Evolutionary conservation across 2,329 filamentous ascomycete genomes (phyloP).

Genomic region (Ophiostoma pallidulum): DNA sequence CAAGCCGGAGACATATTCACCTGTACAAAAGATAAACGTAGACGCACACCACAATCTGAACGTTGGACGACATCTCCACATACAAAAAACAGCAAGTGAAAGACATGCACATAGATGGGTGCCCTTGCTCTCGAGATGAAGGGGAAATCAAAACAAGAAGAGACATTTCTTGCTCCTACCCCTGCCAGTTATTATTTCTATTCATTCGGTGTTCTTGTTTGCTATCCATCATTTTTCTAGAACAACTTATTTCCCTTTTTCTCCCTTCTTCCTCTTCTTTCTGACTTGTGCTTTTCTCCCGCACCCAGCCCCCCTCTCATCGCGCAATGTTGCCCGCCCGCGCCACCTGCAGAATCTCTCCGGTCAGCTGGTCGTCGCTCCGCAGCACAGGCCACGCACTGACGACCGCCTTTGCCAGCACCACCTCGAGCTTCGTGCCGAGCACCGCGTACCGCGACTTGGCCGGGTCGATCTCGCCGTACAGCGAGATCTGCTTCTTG

Average conservation of each 20-base stretch:
- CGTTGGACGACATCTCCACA: too few species aligned
- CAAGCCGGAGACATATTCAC: too few species aligned
- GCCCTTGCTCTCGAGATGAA: too few species aligned
- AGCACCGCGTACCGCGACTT: conserved; percentile 72
- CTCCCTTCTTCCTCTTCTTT: neutral
- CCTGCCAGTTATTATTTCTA: too few species aligned
- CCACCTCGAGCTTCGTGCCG: conserved; percentile 82
- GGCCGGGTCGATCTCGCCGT: conserved; percentile 62
- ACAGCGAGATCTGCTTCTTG: conserved; percentile 63
- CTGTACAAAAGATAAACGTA: neutral
- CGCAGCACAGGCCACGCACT: conserved; percentile 78
- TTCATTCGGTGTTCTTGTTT: neutral
- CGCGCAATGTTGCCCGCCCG: conserved; percentile 48
- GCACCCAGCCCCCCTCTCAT: neutral
- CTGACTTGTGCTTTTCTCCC: neutral
- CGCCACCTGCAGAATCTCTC: conserved; percentile 84
- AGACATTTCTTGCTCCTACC: too few species aligned
- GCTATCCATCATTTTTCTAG: neutral
- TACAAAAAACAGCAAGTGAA: too few species aligned
- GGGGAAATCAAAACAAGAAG: too few species aligned
- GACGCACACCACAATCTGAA: too few species aligned
- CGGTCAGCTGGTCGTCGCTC: conserved; percentile 58
- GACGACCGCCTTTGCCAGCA: conserved; percentile 60
- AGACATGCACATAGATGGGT: too few species aligned
- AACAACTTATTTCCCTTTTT: neutral